Conservation (phyloP, 345 rosid genomes). For the Bruguiera sexangula region DNA sequence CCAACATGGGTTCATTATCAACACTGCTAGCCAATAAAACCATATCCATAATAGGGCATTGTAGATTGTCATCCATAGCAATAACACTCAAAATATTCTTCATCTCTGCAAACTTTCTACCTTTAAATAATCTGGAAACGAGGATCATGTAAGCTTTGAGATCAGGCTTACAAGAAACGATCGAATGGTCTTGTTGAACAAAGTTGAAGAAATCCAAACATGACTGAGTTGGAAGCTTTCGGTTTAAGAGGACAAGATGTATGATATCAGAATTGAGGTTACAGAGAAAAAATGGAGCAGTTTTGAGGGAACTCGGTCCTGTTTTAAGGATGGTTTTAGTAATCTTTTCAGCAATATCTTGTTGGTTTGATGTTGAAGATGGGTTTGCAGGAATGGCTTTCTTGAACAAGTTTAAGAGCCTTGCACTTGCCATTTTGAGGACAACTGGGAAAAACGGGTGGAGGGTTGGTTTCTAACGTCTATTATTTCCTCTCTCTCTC, state of each 20-base stretch:
- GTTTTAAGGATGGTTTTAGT: constrained; percentile 26
- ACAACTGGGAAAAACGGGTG: background rate
- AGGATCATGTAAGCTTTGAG: constrained; percentile 44
- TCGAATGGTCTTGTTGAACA: constrained; percentile 38
- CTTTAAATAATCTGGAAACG: constrained; percentile 46
- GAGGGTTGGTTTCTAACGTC: background rate
- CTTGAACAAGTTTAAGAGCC: constrained; percentile 23
- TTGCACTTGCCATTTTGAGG: constrained; percentile 31
- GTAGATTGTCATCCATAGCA: constrained; percentile 34
- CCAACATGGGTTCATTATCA: constrained; percentile 32
- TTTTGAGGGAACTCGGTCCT: constrained; percentile 37
- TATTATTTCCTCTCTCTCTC: background rate
- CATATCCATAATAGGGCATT: constrained; percentile 33
- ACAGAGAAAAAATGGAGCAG: constrained; percentile 38
- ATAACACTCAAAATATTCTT: constrained; percentile 40
- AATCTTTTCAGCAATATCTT: constrained; percentile 29
- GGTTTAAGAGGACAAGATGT: constrained; percentile 51
- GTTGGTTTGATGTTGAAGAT: constrained; percentile 18
- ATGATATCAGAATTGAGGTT: constrained; percentile 40
- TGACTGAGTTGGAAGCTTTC: constrained; percentile 43
- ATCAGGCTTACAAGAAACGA: constrained; percentile 38
- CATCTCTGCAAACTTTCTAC: constrained; percentile 46
- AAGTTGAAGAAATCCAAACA: constrained; percentile 58
- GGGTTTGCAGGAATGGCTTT: constrained; percentile 5
- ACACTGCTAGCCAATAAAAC: constrained; percentile 31